These are phyloP conservation scores for Sphagnum magellanicum DNA, from an alignment of 228 moss, liverwort and hornwort species.

Conservation along the genomic window DNA sequence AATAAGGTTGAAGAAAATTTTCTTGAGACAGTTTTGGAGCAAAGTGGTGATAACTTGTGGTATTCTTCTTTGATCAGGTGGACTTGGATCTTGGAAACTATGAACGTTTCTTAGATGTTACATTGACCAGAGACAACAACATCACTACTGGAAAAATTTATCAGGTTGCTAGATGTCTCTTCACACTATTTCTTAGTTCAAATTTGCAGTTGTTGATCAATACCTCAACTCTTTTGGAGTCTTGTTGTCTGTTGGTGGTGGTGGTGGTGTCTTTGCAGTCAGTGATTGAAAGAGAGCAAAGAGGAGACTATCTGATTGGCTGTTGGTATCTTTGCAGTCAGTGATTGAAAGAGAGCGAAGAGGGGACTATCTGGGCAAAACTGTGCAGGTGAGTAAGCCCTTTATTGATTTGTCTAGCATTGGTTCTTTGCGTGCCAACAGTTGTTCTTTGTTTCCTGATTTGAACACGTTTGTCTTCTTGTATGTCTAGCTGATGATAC, in stretches of 20 bases:
- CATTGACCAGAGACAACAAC: constrained; percentile 82
- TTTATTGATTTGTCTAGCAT: no score
- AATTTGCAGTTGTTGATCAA: no score
- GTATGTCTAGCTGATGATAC: no score
- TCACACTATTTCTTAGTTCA: no score
- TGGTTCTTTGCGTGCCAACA: no score
- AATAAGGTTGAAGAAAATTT: no score
- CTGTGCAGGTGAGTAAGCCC: constrained; percentile 54
- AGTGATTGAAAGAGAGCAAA: constrained; percentile 5
- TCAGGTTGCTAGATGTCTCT: constrained; percentile 33
- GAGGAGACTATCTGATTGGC: neutral
- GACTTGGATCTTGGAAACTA: constrained; percentile 96
- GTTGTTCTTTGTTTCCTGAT: no score
- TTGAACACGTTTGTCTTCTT: no score
- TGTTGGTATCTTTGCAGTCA: constrained; percentile 43
- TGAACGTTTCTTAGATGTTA: constrained; percentile 90
- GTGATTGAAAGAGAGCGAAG: constrained; percentile 89
- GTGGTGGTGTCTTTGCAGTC: constrained; percentile 43
- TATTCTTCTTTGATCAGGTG: constrained; percentile 31
- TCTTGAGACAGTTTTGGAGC: no score
- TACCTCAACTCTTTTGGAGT: no score
- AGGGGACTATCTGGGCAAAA: constrained; percentile 86
- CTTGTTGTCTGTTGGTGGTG: no score
- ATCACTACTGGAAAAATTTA: constrained; percentile 97
- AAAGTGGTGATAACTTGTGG: no score